Evolutionary conservation across 2,329 filamentous ascomycete genomes (phyloP).

Genomic region (Neodidymelliopsis sp.): DNA sequence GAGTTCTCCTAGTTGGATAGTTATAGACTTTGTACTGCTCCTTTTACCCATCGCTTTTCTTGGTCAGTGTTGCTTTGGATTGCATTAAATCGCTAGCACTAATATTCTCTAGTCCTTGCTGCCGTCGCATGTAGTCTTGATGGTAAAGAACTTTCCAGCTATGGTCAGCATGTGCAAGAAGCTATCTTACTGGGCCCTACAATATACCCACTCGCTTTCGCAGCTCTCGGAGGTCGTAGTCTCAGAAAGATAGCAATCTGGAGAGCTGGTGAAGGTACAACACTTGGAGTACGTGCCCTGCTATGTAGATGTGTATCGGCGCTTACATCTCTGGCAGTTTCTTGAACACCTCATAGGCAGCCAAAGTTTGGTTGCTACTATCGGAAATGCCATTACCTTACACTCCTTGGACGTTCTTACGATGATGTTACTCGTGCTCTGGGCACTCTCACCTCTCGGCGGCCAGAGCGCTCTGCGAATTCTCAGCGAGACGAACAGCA

Average conservation of each 20-base stretch:
- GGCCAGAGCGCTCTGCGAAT: slow-evolving; percentile 7
- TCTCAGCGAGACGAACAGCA: slow-evolving; percentile 1
- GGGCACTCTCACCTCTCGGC: slow-evolving; percentile 5
- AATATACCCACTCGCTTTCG: slow-evolving; percentile 1
- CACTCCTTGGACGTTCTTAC: not conserved
- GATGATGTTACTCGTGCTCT: slow-evolving; percentile 1
- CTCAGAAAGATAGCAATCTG: slow-evolving; percentile 3
- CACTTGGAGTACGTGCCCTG: not conserved
- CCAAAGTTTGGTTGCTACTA: slow-evolving; percentile 8
- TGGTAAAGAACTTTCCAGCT: not conserved
- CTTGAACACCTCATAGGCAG: slow-evolving; percentile 1
- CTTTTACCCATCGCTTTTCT: not conserved
- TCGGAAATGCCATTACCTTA: not conserved
- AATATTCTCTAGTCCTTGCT: not conserved
- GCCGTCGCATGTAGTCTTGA: not conserved
- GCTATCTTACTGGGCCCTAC: slow-evolving; percentile 1
- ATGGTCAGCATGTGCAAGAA: not conserved
- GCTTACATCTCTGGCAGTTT: not conserved
- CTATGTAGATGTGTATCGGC: not conserved
- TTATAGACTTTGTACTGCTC: not conserved
- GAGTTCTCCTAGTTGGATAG: slow-evolving; percentile 3
- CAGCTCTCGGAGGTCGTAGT: not conserved
- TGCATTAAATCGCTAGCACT: not conserved
- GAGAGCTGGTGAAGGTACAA: not conserved
- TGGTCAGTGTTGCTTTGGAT: not conserved